Conservation (phyloP, 2,329 filamentous ascomycete genomes). For the Neodidymelliopsis sp. region DNA sequence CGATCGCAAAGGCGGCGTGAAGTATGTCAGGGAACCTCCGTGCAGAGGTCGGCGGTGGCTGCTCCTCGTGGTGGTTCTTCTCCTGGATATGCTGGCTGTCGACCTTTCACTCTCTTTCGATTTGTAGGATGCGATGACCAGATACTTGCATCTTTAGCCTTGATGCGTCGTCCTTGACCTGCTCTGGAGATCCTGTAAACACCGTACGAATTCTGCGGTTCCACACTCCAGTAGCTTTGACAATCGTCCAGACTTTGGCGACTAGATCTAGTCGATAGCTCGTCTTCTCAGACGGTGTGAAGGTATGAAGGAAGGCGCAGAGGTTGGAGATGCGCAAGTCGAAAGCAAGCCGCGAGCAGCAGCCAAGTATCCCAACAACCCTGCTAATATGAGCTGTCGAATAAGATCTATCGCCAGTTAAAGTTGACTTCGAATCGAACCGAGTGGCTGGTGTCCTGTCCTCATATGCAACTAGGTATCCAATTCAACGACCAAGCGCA, state of each 20-base stretch:
- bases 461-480: background rate
- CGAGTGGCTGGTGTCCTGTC: background rate
- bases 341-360: background rate
- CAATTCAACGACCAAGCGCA: background rate
- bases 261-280: background rate
- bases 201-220: too few relatives aligned
- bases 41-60: conserved; percentile 7
- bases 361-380: background rate
- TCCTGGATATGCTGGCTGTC: conserved; percentile 1
- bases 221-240: too few relatives aligned
- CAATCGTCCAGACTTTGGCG: too few relatives aligned
- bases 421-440: conserved; percentile 7
- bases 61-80: background rate
- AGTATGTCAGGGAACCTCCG: conserved; percentile 19
- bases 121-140: too few relatives aligned
- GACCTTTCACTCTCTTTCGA: conserved; percentile 2
- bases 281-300: background rate
- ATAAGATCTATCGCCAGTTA: background rate
- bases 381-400: background rate
- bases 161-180: too few relatives aligned
- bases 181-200: too few relatives aligned
- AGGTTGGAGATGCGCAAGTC: background rate
- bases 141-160: too few relatives aligned
- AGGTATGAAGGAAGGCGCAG: background rate
- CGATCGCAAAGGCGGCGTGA: conserved; percentile 35